A percentile compares a stretch with the other conserved stretches of the same genome.
These are phyloP conservation scores for Rhynchospora pubera DNA, from an alignment of 176 grass and related monocot genomes.

Conservation along the genomic window DNA sequence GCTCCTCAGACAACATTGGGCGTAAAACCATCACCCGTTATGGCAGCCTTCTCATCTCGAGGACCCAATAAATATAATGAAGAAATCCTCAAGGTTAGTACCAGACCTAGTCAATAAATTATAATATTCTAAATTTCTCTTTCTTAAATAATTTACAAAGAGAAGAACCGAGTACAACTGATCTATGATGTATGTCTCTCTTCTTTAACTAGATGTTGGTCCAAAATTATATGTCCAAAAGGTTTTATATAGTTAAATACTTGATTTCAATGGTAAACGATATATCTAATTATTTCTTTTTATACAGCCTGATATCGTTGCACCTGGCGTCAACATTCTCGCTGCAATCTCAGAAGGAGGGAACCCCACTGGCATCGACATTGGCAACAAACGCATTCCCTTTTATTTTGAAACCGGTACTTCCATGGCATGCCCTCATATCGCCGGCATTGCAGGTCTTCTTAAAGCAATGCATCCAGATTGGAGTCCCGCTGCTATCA, in stretches of 20 bases:
- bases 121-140: neutral
- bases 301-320: constrained; percentile 78
- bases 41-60: constrained; percentile 89
- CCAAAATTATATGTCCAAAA: too few relatives aligned
- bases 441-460: constrained; percentile 69
- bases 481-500: constrained; percentile 86
- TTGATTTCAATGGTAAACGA: neutral
- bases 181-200: too few relatives aligned
- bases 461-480: constrained; percentile 56
- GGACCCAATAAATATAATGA: constrained; percentile 59
- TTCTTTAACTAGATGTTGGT: neutral
- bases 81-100: constrained; percentile 79
- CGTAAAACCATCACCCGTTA: constrained; percentile 69
- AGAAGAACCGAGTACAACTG: too few relatives aligned
- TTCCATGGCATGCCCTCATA: constrained; percentile 91
- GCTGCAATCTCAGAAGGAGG: constrained; percentile 49
- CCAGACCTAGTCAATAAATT: neutral
- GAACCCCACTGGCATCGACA: constrained; percentile 48
- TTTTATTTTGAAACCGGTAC: constrained; percentile 92
- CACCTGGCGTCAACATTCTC: constrained; percentile 78
- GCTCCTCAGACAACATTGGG: constrained; percentile 39
- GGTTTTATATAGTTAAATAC: too few relatives aligned
- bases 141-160: too few relatives aligned
- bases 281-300: neutral
- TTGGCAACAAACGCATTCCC: constrained; percentile 58